Evolutionary conservation across 495 filamentous ascomycete species (phyloP).

Genomic region (Cetradonia linearis): DNA sequence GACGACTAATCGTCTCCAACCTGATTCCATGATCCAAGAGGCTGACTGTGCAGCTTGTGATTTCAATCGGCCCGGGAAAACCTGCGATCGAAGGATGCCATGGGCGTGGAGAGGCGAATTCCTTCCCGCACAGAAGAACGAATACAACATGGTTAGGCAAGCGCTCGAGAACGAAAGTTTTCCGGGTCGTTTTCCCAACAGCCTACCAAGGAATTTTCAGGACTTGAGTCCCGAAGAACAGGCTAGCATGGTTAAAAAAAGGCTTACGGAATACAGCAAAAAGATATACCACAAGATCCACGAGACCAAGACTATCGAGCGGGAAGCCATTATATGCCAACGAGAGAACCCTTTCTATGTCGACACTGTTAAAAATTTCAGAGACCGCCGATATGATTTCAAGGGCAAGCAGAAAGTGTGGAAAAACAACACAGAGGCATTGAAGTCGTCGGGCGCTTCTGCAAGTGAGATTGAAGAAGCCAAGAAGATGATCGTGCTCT

Average conservation of each 20-base stretch:
- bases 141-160: constrained; percentile 98
- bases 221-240: constrained; percentile 81
- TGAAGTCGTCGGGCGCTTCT: constrained; percentile 72
- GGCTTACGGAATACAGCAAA: constrained; percentile 86
- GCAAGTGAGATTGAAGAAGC: constrained; percentile 75
- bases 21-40: constrained; percentile 95
- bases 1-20: constrained; percentile 96
- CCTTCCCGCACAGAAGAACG: constrained; percentile 85
- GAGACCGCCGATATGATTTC: constrained; percentile 94
- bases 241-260: constrained; percentile 68
- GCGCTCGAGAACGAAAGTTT: constrained; percentile 91
- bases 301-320: constrained; percentile 82
- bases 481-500: constrained; percentile 97
- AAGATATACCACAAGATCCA: constrained; percentile 99
- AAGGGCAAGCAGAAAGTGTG: constrained; percentile 97
- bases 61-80: constrained; percentile 96
- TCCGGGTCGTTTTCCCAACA: constrained; percentile 60
- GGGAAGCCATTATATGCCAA: constrained; percentile 97
- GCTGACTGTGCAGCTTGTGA: constrained; percentile 95
- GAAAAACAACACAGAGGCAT: constrained; percentile 86
- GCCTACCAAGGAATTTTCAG: constrained; percentile 62
- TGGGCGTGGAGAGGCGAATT: constrained; percentile 99
- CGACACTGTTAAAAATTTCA: constrained; percentile 86
- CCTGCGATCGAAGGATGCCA: constrained; percentile 86
- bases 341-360: constrained; percentile 99